These are phyloP conservation scores for Pleurotus tuoliensis DNA, from an alignment of 768 basidiomycete genomes.

Conservation along the genomic window DNA sequence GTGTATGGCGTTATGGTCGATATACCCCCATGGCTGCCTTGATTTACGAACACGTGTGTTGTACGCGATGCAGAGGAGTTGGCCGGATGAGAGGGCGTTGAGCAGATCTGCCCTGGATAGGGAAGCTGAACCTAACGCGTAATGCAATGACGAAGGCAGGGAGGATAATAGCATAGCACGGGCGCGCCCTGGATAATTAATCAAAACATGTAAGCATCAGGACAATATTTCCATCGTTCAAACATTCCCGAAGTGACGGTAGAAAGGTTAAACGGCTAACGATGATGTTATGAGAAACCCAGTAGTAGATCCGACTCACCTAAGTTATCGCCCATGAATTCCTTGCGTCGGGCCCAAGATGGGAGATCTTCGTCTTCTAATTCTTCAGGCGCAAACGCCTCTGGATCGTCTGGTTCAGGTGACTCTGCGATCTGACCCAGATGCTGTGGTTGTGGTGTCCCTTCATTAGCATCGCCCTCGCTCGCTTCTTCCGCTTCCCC, in stretches of 20 bases:
- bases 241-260: not conserved
- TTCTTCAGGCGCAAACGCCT: not conserved
- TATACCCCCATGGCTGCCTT: constrained; percentile 85
- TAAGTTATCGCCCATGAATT: constrained; percentile 53
- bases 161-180: constrained; percentile 58
- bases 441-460: no score
- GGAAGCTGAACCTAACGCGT: not conserved
- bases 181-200: constrained; percentile 46
- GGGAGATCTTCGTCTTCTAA: constrained; percentile 30
- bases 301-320: constrained; percentile 34
- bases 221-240: no score
- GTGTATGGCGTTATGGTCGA: constrained; percentile 73
- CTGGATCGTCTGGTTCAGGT: constrained; percentile 1
- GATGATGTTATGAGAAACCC: not conserved
- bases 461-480: not conserved
- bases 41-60: constrained; percentile 79
- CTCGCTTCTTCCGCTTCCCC: constrained; percentile 16
- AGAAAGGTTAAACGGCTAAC: not conserved
- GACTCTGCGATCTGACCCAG: constrained; percentile 3
- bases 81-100: constrained; percentile 64
- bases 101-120: constrained; percentile 33
- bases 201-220: not conserved
- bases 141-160: constrained; percentile 42
- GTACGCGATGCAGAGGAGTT: constrained; percentile 76
- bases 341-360: constrained; percentile 64